phyloP scores from a whole-genome alignment of 2,329 filamentous ascomycete genomes.

The Penicillium sp. region DNA sequence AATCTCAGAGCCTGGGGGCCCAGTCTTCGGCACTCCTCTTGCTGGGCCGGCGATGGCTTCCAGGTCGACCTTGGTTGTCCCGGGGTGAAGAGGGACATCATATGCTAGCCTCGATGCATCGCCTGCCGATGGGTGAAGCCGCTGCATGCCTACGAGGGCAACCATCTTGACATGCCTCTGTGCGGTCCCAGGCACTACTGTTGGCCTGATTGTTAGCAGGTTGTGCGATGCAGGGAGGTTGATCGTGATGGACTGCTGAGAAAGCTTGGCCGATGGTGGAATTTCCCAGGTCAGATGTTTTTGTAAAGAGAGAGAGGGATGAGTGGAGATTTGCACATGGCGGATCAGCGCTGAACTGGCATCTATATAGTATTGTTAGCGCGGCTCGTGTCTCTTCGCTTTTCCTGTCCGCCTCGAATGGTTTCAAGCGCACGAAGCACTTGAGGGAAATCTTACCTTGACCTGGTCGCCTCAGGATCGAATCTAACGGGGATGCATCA shows the following conservation, averaged over 20 bases:
- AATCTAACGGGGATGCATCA: slow-evolving; percentile 42
- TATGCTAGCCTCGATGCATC: slow-evolving; percentile 67
- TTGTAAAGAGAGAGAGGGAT: slow-evolving; percentile 64
- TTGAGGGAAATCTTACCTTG: slow-evolving; percentile 46
- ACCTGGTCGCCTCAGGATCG: slow-evolving; percentile 44
- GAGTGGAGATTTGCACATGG: slow-evolving; percentile 66
- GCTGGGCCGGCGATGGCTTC: slow-evolving; percentile 73
- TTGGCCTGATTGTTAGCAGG: slow-evolving; percentile 70
- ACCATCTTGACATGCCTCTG: slow-evolving; percentile 75
- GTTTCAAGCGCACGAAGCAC: not conserved
- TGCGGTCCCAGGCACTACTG: slow-evolving; percentile 63
- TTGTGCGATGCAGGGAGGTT: slow-evolving; percentile 68
- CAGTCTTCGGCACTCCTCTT: slow-evolving; percentile 56
- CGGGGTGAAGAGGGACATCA: slow-evolving; percentile 69
- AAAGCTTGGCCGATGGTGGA: slow-evolving; percentile 64
- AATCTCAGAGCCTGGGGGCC: slow-evolving; percentile 66
- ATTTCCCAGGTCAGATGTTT: slow-evolving; percentile 66
- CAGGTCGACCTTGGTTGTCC: slow-evolving; percentile 76
- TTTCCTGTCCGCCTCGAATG: not conserved
- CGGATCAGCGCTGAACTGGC: slow-evolving; percentile 66
- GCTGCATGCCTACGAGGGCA: slow-evolving; percentile 67
- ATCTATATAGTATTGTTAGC: slow-evolving; percentile 45
- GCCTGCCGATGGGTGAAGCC: slow-evolving; percentile 52
- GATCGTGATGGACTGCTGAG: slow-evolving; percentile 72
- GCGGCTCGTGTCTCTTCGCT: not conserved